Evolutionary conservation across 257 asterid species (phyloP).

Genomic region (Anisodus tanguticus): DNA sequence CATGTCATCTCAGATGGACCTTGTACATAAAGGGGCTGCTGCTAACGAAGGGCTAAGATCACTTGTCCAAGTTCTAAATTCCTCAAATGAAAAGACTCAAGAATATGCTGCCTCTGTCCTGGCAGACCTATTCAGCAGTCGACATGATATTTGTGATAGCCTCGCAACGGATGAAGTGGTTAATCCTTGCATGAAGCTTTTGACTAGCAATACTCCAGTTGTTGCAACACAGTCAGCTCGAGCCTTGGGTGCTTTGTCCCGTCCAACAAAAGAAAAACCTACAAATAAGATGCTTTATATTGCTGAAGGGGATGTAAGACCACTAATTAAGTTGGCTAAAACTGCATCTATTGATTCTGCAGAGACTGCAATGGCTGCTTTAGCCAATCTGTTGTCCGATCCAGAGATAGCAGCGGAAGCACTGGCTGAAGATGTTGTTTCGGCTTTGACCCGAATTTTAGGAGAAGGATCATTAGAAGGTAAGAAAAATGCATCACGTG

Average conservation of each 20-base stretch:
- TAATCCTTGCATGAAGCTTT: conserved; percentile 62
- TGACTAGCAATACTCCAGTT: conserved; percentile 66
- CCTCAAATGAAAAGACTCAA: conserved; percentile 70
- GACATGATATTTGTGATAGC: conserved; percentile 73
- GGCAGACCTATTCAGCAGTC: conserved; percentile 64
- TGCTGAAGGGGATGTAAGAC: conserved; percentile 72
- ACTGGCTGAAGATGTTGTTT: conserved; percentile 76
- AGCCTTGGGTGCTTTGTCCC: conserved; percentile 73
- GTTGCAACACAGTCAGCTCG: conserved; percentile 76
- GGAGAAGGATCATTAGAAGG: conserved; percentile 81
- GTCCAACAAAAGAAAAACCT: conserved; percentile 53
- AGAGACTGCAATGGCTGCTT: conserved; percentile 76
- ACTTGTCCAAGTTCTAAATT: conserved; percentile 77
- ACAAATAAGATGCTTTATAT: conserved; percentile 56
- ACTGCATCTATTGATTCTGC: conserved; percentile 76
- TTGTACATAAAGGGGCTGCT: conserved; percentile 55
- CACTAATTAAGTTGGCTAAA: conserved; percentile 71
- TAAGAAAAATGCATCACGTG: conserved; percentile 72
- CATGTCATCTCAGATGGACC: conserved; percentile 65
- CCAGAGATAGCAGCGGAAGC: conserved; percentile 81
- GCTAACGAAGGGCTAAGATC: conserved; percentile 77
- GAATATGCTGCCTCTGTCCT: conserved; percentile 74
- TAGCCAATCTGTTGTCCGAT: conserved; percentile 74
- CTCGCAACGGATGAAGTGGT: conserved; percentile 73
- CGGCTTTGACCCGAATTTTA: conserved; percentile 70